Evolutionary conservation across 495 filamentous ascomycete species (phyloP), one percentile per base, ranked within the genome.

Genomic region (Lophiotrema nucula): DNA sequence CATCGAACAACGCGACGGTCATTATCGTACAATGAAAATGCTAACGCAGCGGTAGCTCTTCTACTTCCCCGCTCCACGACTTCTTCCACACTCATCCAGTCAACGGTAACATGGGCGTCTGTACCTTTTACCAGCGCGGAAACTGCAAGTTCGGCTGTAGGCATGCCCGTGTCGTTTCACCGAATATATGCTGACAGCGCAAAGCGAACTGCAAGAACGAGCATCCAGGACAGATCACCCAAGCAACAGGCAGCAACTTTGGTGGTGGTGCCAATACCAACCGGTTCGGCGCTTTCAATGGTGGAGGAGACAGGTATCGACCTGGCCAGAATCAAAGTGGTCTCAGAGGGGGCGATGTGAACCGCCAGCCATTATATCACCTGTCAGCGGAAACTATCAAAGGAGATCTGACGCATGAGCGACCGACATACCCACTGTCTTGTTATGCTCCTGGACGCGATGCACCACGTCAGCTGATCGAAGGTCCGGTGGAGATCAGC

Each of bases 341-440:
- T 44, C 21, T 45, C 52, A 45, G 52, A 47, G 48, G 25, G 10
- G 21, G 15, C 26, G 13, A 27, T 11, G 31, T 15, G 10, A 43
- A 19, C 4, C 18, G 8, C 48, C 41, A 23, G 46, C n/a, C 37
- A 0, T 8, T 6, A 2, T 62, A 41, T 22, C 45, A 56, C 39
- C 70, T 91, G 28, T 79, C 72, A 24, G 73, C 71, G 38, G 80
- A 78, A 0, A 69, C 67, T 5, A 86, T 95, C 63, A 77, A 78
- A 43, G 54, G 57, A 13, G 89, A 95, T 58, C 73, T 95, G n/a
- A 78, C 74, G 0, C 71, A 75, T 26, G 88, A 90, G 49, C 80
- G 79, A 18, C 91, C 91, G 33, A 67, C 77, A 76, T 96, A 89
- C 88, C 79, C 90, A 12, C 79, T 95, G n/a, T 95, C 91, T 0